Base-by-base conservation (phyloP, 106 monocot species). In the Allium sativum region DNA sequence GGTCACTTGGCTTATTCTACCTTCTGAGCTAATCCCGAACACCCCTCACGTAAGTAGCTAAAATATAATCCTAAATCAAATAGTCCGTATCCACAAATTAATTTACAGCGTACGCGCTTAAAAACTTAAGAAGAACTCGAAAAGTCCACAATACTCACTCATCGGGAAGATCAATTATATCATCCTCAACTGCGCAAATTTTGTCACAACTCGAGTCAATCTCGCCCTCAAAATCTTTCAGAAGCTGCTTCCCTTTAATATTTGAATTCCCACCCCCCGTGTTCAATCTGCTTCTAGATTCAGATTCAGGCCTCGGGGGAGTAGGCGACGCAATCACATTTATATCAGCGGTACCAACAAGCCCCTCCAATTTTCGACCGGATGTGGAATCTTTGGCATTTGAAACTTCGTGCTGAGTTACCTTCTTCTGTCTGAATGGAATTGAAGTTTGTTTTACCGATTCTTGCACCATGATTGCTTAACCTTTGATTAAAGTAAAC, bases 221-320 rank as follows among this genome's bases (percentile, higher is more conserved):
- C 44, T 61, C 68, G 61, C 40, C 61, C 17, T 66, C 20, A 44
- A 67, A 77, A 68, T 65, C 54, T 41, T 74, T 61, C 53, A 40
- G 13, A 7, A 70, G 72, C 13, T 68, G 44, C 50, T 78, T 85
- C 56, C 59, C 76, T 64, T 72, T 79, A 9, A 59, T 62, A 45
- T n/a, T 7, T 55, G 46, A 47, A 21, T 18, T 21, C 45, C 62
- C 22, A 21, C 8, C 1, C 11, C 62, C 62, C 1, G 31, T 31
- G 31, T 31, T 31, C 31, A 31, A 31, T 47, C 48, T 62, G 12
- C 20, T 21, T 48, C 17, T 45, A 10, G 14, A 19, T 50, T 53
- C 70, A 55, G 21, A 59, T 63, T 82, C 79, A 51, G 79, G 74
- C 54, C 79, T 86, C 40, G 82, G 79, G 5, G 79, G 86, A 12